Evolutionary conservation across 768 basidiomycete genomes (phyloP).

Genomic region (Podaxis pistillaris): DNA sequence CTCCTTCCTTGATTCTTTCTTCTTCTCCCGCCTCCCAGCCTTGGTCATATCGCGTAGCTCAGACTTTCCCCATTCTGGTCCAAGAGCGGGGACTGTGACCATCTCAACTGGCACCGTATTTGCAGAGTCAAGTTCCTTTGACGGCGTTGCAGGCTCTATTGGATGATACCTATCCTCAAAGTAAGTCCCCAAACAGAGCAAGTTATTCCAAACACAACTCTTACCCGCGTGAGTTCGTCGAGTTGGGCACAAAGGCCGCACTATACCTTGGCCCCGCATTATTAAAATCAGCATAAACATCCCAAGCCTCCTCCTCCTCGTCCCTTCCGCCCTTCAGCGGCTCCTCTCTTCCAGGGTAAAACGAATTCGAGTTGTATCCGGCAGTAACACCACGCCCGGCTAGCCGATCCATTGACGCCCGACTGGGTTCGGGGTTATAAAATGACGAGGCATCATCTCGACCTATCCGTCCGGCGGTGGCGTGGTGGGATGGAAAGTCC

Average conservation of each 20-base stretch:
- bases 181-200: slow-evolving; percentile 1
- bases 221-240: slow-evolving; percentile 41
- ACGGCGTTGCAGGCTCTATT: slow-evolving; percentile 31
- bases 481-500: slow-evolving; percentile 40
- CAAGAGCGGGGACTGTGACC: slow-evolving; percentile 89
- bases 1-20: slow-evolving; percentile 47
- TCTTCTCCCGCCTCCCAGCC: slow-evolving; percentile 62
- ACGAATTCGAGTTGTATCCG: slow-evolving; percentile 71
- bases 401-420: slow-evolving; percentile 48
- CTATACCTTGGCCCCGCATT: slow-evolving; percentile 81
- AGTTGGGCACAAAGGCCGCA: slow-evolving; percentile 47
- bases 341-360: slow-evolving; percentile 67
- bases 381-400: slow-evolving; percentile 44
- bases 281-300: slow-evolving; percentile 89
- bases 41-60: slow-evolving; percentile 81
- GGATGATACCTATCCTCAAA: slow-evolving; percentile 41
- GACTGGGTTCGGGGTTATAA: slow-evolving; percentile 43
- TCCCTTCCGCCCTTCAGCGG: slow-evolving; percentile 78
- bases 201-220: slow-evolving; percentile 16
- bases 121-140: slow-evolving; percentile 31
- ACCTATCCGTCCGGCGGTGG: slow-evolving; percentile 33
- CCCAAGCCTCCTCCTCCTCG: slow-evolving; percentile 68
- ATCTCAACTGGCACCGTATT: slow-evolving; percentile 66
- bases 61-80: slow-evolving; percentile 82
- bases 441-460: slow-evolving; percentile 74